Evolutionary conservation across 257 asterid genomes (phyloP).

Genomic region (Knoxia roxburghii): DNA sequence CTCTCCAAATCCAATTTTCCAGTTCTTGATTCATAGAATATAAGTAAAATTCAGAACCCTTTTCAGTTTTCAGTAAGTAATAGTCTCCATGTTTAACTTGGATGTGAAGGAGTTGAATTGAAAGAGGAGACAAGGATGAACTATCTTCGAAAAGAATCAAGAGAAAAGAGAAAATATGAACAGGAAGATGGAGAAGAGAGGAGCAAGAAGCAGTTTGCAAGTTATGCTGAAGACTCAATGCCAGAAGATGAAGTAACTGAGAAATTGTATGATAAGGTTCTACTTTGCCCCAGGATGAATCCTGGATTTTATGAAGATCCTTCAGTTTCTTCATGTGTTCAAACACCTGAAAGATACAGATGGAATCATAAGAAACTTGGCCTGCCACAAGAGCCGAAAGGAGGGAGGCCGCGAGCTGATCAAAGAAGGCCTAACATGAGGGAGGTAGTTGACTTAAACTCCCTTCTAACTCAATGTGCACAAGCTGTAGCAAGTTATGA

Average conservation of each 20-base stretch:
- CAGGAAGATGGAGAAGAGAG: conserved; percentile 8
- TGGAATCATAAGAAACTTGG: not conserved
- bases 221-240: conserved; percentile 6
- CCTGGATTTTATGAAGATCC: conserved; percentile 17
- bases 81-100: not conserved
- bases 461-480: conserved; percentile 31
- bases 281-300: conserved; percentile 19
- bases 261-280: conserved; percentile 20
- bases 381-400: conserved; percentile 16
- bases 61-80: not conserved
- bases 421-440: conserved; percentile 9
- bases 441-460: conserved; percentile 26
- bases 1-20: too few relatives aligned
- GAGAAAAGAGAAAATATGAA: conserved; percentile 10
- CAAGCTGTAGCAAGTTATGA: conserved; percentile 22
- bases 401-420: conserved; percentile 31
- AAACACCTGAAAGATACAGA: not conserved
- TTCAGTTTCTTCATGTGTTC: not conserved
- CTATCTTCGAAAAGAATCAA: not conserved
- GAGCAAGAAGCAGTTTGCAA: conserved; percentile 18
- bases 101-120: not conserved
- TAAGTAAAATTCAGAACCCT: too few relatives aligned
- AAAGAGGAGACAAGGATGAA: not conserved
- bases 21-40: too few relatives aligned
- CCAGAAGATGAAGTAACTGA: conserved; percentile 5